These are phyloP conservation scores for Alternaria solani DNA, from an alignment of 2,329 filamentous ascomycete genomes.

Conservation along the genomic window DNA sequence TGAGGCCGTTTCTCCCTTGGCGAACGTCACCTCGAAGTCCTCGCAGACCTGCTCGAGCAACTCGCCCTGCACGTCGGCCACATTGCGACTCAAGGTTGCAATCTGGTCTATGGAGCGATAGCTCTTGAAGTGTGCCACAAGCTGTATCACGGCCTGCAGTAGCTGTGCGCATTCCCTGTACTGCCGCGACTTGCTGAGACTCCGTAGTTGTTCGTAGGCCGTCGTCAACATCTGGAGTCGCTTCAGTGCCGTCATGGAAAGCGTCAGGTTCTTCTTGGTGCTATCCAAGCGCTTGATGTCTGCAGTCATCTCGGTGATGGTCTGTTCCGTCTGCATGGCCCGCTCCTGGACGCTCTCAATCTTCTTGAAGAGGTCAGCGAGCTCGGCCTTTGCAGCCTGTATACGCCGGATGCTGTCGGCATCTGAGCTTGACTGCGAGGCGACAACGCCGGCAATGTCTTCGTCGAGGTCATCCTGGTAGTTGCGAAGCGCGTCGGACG, in stretches of 20 bases:
- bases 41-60: conserved; percentile 97
- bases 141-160: conserved; percentile 91
- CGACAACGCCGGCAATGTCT: conserved; percentile 76
- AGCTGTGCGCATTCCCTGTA: conserved; percentile 95
- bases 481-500: conserved; percentile 74
- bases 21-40: conserved; percentile 95
- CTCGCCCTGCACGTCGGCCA: conserved; percentile 91
- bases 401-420: conserved; percentile 90
- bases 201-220: conserved; percentile 94
- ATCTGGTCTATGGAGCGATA: conserved; percentile 99
- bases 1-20: conserved; percentile 80
- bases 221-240: conserved; percentile 98
- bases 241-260: conserved; percentile 98
- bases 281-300: conserved; percentile 97
- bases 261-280: conserved; percentile 93
- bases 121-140: conserved; percentile 98
- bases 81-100: conserved; percentile 87
- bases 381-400: conserved; percentile 86
- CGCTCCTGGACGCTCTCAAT: conserved; percentile 92
- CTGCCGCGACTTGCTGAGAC: conserved; percentile 82
- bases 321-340: conserved; percentile 89
- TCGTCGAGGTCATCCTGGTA: conserved; percentile 84
- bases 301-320: conserved; percentile 98
- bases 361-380: conserved; percentile 89
- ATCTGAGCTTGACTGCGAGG: conserved; percentile 81